Base-by-base conservation (phyloP, 2,329 filamentous ascomycete genomes). In the Ophiostoma perfectum region DNA sequence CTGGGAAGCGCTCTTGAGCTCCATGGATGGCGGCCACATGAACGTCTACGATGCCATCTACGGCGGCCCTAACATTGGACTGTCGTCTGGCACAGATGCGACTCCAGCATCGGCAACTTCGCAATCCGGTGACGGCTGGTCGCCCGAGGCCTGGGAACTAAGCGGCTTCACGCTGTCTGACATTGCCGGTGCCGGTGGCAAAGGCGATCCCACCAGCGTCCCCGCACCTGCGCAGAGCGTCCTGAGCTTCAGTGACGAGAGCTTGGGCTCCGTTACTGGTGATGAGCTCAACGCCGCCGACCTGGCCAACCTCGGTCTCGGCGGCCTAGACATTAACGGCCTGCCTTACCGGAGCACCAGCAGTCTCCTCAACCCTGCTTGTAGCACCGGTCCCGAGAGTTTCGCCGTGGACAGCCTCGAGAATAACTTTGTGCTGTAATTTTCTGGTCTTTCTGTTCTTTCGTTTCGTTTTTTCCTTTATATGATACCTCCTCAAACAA, bases 1-100 rank as follows among this genome's bases (percentile, higher is more conserved):
- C 73, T 96, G 92, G 93, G 92, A 96, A 76, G 87, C 89, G 1
- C 82, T 96, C 0, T 83, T 96, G 1, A 88, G 90, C 4, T 89
- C 89, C 36, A 87, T 96, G 76, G 92, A 96, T 73, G 88, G 88
- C 47, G 91, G 91, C 0, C 85, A 89, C 72, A 86, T 88, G 67
- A 96, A 94, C 75, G 89, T 96, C n/a, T 95, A 92, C 77, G 89
- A 92, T 75, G 89, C 88, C 55, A 92, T 92, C 68, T 93, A 93
- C 73, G 90, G 90, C 49, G 90, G 90, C 0, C 83, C 84, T 9
- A 82, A 81, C 63, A 78, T 80, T 70, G 79, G 78, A 4, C 76
- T 83, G 44, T 66, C 67, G 6, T 55, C 67, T 1, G 68, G 65
- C 12, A 60, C 67, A 3, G 79, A 82, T 45, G 80, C 82, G 36